These are phyloP conservation scores for Pelagomonas calceolata DNA, from an alignment of 108 stramenopile genomes.

Conservation along the genomic window DNA sequence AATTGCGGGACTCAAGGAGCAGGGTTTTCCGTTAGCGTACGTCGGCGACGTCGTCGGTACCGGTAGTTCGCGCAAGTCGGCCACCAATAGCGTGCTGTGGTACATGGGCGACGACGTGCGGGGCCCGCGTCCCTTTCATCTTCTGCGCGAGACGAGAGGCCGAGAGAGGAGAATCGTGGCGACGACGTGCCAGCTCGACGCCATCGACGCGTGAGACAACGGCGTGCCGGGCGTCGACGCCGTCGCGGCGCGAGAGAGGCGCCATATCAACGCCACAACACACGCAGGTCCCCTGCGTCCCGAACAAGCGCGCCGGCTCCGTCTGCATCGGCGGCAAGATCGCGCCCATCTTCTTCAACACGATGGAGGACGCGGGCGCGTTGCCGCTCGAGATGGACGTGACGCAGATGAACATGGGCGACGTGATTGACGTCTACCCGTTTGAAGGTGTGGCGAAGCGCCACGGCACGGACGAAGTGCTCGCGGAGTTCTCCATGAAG, in stretches of 20 bases:
- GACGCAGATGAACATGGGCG: conserved; percentile 68
- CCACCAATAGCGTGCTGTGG: conserved; percentile 88
- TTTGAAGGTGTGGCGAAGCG: conserved; percentile 65
- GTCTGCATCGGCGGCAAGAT: conserved; percentile 86
- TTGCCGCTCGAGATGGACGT: conserved; percentile 87
- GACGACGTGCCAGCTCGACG: no score
- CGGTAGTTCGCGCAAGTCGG: conserved; percentile 77
- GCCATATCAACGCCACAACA: no score
- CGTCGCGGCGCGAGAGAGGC: no score
- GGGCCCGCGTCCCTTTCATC: no score
- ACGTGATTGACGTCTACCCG: conserved; percentile 83
- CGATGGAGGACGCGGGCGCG: conserved; percentile 92
- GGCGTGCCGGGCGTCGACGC: no score
- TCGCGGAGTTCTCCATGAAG: conserved; percentile 73
- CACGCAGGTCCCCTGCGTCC: conserved; percentile 79
- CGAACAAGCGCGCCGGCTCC: conserved; percentile 76
- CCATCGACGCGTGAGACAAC: no score
- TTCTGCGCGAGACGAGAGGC: no score
- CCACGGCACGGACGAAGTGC: conserved; percentile 56
- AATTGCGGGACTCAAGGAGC: conserved; percentile 68
- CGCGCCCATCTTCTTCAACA: conserved; percentile 93
- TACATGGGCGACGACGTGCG: conserved; percentile 87
- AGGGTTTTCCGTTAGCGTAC: conserved; percentile 78
- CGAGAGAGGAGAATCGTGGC: no score
- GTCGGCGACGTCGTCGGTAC: conserved; percentile 95